Percentiles rank a stretch among this genome's conserved stretches.
Evolutionary conservation across 2,329 filamentous ascomycete species (phyloP).

Genomic region (Dryadomyces quercus-mongolicae): DNA sequence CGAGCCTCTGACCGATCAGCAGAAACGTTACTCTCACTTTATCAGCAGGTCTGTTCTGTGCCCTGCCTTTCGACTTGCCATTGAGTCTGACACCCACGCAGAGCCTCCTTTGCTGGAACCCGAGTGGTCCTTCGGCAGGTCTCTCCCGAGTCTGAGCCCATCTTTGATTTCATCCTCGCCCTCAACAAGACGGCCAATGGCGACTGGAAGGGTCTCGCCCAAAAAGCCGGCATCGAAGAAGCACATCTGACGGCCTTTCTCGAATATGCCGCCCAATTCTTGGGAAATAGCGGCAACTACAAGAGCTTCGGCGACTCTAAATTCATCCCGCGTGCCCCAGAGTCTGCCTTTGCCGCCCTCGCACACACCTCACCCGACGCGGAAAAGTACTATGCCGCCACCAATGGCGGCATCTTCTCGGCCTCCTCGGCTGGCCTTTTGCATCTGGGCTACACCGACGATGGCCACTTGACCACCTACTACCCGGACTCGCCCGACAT

Average conservation of each 20-base stretch:
- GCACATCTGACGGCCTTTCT: slow-evolving; percentile 57
- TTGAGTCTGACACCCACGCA: slow-evolving; percentile 20
- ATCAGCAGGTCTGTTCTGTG: slow-evolving; percentile 54
- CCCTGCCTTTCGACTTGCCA: not conserved
- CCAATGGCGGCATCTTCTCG: slow-evolving; percentile 61
- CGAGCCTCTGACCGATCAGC: slow-evolving; percentile 57
- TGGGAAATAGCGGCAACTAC: slow-evolving; percentile 75
- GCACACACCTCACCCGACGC: slow-evolving; percentile 49
- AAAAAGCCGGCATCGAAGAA: slow-evolving; percentile 51
- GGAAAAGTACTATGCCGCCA: slow-evolving; percentile 52
- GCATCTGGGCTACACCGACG: slow-evolving; percentile 64
- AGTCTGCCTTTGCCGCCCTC: slow-evolving; percentile 52
- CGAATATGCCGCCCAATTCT: slow-evolving; percentile 66
- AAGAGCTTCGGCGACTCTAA: slow-evolving; percentile 81
- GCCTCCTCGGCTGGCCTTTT: slow-evolving; percentile 50
- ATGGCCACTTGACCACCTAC: slow-evolving; percentile 70
- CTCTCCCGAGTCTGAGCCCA: slow-evolving; percentile 68
- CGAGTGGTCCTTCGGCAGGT: slow-evolving; percentile 71
- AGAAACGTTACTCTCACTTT: slow-evolving; percentile 86
- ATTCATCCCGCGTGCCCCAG: slow-evolving; percentile 61
- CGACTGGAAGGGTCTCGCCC: slow-evolving; percentile 57
- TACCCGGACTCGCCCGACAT: slow-evolving; percentile 67
- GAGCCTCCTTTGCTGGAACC: slow-evolving; percentile 65
- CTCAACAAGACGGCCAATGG: slow-evolving; percentile 55
- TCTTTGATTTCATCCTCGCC: slow-evolving; percentile 69